These are phyloP conservation scores for Prillingera fragicola DNA, from an alignment of 1,284 basidiomycete species.

Conservation along the genomic window DNA sequence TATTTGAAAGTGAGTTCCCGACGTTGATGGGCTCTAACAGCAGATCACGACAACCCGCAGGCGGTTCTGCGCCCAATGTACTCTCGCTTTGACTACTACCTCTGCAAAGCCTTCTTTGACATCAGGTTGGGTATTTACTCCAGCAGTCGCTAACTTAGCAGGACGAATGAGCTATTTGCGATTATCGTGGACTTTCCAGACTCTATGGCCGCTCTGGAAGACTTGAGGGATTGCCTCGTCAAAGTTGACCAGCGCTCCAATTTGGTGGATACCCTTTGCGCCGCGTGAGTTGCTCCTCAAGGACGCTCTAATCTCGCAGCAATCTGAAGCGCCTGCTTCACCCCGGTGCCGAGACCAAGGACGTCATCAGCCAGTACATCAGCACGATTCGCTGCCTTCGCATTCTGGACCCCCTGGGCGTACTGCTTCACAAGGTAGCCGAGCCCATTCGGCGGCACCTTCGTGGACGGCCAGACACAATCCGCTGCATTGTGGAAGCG, in stretches of 20 bases:
- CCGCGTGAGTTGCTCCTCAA: constrained; percentile 31
- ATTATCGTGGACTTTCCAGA: constrained; percentile 93
- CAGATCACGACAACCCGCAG: constrained; percentile 26
- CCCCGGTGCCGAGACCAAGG: constrained; percentile 90
- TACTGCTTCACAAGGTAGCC: constrained; percentile 83
- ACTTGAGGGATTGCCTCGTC: constrained; percentile 58
- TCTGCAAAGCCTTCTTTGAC: constrained; percentile 81
- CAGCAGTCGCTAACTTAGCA: constrained; percentile 34
- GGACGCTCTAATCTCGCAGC: constrained; percentile 53
- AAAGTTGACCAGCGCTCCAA: constrained; percentile 37
- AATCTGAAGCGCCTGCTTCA: constrained; percentile 84
- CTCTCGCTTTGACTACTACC: constrained; percentile 80
- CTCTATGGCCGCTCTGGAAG: constrained; percentile 76
- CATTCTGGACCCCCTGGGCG: constrained; percentile 84
- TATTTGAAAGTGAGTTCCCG: constrained; percentile 54
- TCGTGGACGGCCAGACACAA: constrained; percentile 77
- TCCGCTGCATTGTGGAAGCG: constrained; percentile 83
- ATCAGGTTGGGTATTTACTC: constrained; percentile 55
- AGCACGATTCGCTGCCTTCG: constrained; percentile 86
- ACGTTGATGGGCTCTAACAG: not conserved
- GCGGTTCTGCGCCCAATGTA: constrained; percentile 70
- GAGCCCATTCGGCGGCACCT: constrained; percentile 84
- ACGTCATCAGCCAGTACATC: constrained; percentile 90
- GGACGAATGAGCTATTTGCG: constrained; percentile 84
- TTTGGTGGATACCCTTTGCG: constrained; percentile 43